These are phyloP conservation scores for Penicillium soppii DNA, from an alignment of 495 filamentous ascomycete genomes.

Conservation along the genomic window DNA sequence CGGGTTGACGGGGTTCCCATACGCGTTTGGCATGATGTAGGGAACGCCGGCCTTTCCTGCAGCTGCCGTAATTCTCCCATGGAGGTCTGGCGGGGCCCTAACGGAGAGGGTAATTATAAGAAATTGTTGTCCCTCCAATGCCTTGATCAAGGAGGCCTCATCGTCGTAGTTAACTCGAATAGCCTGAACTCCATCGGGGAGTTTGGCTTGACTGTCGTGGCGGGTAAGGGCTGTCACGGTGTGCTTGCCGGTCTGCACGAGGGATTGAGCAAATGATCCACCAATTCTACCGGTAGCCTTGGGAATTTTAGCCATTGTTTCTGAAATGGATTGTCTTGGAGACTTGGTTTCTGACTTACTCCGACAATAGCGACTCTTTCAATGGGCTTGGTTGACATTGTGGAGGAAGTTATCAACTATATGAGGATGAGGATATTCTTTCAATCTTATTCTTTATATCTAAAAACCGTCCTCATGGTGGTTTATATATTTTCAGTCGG, in stretches of 20 bases:
- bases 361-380: constrained; percentile 18
- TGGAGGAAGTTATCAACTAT: background rate
- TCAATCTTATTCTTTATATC: too few species aligned
- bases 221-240: constrained; percentile 55
- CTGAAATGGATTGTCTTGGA: background rate
- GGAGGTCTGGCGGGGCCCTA: constrained; percentile 37
- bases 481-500: background rate
- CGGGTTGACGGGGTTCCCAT: constrained; percentile 33
- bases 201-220: constrained; percentile 31
- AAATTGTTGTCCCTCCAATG: constrained; percentile 51
- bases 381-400: constrained; percentile 10
- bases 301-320: background rate
- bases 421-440: too few species aligned
- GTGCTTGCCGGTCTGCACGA: constrained; percentile 50
- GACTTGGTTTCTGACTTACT: constrained; percentile 1
- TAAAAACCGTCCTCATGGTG: too few species aligned
- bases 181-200: constrained; percentile 44
- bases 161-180: constrained; percentile 51
- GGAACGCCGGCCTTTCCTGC: constrained; percentile 60
- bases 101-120: constrained; percentile 58
- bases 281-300: constrained; percentile 61
- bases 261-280: constrained; percentile 48
- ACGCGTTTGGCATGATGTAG: constrained; percentile 65
- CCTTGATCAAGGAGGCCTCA: constrained; percentile 38
- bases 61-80: constrained; percentile 53